Conservation (phyloP, 2,329 filamentous ascomycete genomes). For the Colletotrichum truncatum region DNA sequence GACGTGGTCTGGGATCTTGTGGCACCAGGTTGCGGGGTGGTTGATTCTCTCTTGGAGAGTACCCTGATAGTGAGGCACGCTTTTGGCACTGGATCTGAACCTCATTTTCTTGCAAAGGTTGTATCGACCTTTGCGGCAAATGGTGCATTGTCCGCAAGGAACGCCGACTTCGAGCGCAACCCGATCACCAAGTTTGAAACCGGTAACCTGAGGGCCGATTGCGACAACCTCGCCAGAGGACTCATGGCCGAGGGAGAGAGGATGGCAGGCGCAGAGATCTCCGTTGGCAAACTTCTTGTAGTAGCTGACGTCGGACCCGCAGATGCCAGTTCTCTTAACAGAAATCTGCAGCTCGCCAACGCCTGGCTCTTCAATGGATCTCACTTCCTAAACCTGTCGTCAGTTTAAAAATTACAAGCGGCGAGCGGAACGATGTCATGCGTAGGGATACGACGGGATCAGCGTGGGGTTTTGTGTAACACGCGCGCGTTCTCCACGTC, state of each 20-base stretch:
- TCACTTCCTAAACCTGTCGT: conserved; percentile 53
- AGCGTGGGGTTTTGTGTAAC: conserved; percentile 41
- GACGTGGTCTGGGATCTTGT: conserved; percentile 69
- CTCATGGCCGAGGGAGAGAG: conserved; percentile 72
- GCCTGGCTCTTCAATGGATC: conserved; percentile 56
- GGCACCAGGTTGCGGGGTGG: conserved; percentile 69
- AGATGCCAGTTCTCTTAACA: conserved; percentile 73
- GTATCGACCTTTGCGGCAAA: conserved; percentile 64
- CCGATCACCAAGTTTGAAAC: conserved; percentile 64
- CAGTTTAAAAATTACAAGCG: conserved; percentile 26
- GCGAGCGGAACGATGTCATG: conserved; percentile 5
- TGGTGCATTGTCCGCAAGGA: conserved; percentile 60
- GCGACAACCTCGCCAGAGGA: conserved; percentile 67
- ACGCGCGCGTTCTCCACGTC: conserved; percentile 28
- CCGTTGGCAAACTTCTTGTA: conserved; percentile 79
- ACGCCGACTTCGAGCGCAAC: conserved; percentile 68
- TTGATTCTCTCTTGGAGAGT: conserved; percentile 71
- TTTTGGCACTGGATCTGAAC: conserved; percentile 70
- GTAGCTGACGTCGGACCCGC: conserved; percentile 76
- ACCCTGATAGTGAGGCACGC: conserved; percentile 70
- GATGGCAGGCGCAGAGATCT: conserved; percentile 72
- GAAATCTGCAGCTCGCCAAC: conserved; percentile 70
- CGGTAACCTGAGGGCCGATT: conserved; percentile 60
- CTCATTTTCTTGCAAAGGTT: conserved; percentile 70
- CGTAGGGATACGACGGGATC: conserved; percentile 15